Base-by-base conservation (phyloP, 2,329 filamentous ascomycete species). In the Ceratocystis albifundus region DNA sequence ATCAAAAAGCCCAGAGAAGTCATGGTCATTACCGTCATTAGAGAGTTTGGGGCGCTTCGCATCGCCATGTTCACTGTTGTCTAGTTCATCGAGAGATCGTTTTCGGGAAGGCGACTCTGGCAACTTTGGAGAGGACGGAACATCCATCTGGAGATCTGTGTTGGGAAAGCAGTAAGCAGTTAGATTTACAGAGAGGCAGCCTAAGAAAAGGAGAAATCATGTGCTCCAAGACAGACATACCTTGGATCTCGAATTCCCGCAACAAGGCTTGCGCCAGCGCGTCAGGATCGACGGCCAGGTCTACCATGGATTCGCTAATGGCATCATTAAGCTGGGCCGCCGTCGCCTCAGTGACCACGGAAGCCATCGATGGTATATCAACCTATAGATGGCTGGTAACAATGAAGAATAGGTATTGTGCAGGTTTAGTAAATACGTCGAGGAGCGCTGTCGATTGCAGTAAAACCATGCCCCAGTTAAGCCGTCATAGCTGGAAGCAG, bases 31-130 rank as follows among this genome's bases (percentile, higher is more conserved):
- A 10, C 45, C 41, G 22, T 46, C 25, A 22, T 44, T 28, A 25
- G 50, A 20, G 45, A 30, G 70, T 65, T 69, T 70, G 22, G 69
- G 62, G 45, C 70, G 68, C 41, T 68, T 68, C 30, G 65, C 45
- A 41, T 66, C 67, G 50, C 28, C 53, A 10, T 17, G n/a, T 32
- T 64, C 50, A n/a, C 8, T 32, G 10, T 46, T 55, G 36, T 68
- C 64, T 20, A 41, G 55, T 6, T 53, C 22, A 15, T 68, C 61
- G 25, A 66, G 44, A 46, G 50, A 62, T 25, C 67, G 67, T 64
- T 68, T 68, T 28, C 50, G 44, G 28, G 65, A 55, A 4, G 65
- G 59, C 15, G 67, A 62, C 20, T 66, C 65, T 45, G 46, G 53
- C 28, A 57, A 28, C 53, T 57, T 57, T 57, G 53, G 22, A 32